Base-by-base conservation (phyloP, 495 filamentous ascomycete species). In the Podospora fimiseda region DNA sequence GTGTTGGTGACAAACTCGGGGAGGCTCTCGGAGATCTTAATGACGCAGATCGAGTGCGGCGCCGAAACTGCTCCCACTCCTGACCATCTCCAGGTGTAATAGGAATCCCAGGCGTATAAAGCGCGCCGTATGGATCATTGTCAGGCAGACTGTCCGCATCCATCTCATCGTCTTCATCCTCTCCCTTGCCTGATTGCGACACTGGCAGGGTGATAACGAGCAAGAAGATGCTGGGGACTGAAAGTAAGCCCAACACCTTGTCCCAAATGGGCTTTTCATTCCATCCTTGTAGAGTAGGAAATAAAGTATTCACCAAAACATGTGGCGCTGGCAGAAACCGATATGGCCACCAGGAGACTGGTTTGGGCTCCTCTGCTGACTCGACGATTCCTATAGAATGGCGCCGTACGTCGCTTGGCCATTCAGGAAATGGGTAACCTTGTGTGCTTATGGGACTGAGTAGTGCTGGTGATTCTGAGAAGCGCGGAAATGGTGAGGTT, bases 141-240 rank as follows among this genome's bases (percentile, higher is more conserved):
- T 58, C 68, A 14, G 58, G 8, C n/a, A 65, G 60, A 13, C 60
- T 62, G 9, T 24, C 13, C 8, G 39, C 43, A 9, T n/a, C 61
- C 9, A 69, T 22, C 9, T 67, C 45, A 1, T 50, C 22, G 1
- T 40, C 48, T 9, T 69, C 68, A 24, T 76, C 75, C 9, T 79
- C 73, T 8, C 76, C 67, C 37, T 57, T 43, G 27, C 80, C 78
- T 0, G 64, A 67, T 51, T 97, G 90, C 8, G 96, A 83, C 0
- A 97, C 90, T 2, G 94, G 94, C n/a, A 99, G 65, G 0, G 94
- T 97, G 30, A 93, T 83, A 0, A 90, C 90, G 9, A 99, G 77
- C 4, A 96, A 73, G 48, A 99, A 90, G 23, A 97, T 87, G 60
- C 86, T 95, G 3, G 93, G 90, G 2, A 88, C 85, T 4, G 90